Evolutionary conservation across 2,329 filamentous ascomycete species (phyloP), one percentile per base, ranked within the genome.

Genomic region (Purpureocillium takamizusanense): DNA sequence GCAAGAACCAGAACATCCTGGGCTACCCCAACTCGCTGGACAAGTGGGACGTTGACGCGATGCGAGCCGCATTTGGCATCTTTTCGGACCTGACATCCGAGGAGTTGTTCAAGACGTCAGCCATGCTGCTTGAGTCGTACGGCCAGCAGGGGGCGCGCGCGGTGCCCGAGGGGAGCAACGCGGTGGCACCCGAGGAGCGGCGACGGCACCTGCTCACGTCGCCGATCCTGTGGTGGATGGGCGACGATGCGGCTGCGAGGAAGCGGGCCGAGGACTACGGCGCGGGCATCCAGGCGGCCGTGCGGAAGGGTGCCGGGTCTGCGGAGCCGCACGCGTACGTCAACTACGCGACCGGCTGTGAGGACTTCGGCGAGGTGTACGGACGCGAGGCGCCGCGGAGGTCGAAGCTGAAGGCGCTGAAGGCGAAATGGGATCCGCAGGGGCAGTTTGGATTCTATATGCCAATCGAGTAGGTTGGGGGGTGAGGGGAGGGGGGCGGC

Each of bases 401-500:
- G 15, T 31, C 39, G 14, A 43, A 35, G 16, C 39, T 42, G 15
- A 30, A 36, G n/a, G 25, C n/a, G 4, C 14, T 43, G 32, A 47
- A 51, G 46, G 38, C 39, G 41, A 36, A 29, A 25, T 48, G 43
- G 33, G 47, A 50, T 39, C 46, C 47, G 3, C 33, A 42, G 34
- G 38, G 41, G 31, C 27, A 33, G 17, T 43, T 46, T 34, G 39
- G 43, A 6, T 46, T 41, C 18, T 46, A 42, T 31, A 42, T 36
- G 29, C 39, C 39, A 8, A 33, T 39, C 14, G 18, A 29, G 31
- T 29, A 33, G 15, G n/a, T n/a, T n/a, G n/a, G n/a, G n/a, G n/a
- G n/a, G n/a, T n/a, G n/a, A n/a, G n/a, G n/a, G n/a, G n/a, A n/a
- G n/a, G n/a, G n/a, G n/a, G n/a, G n/a, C n/a, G n/a, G n/a, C n/a